Percentiles rank a stretch among this genome's conserved stretches.
These are phyloP conservation scores for Globisporangium yorkense DNA, from an alignment of 352 stramenopile species.

Conservation along the genomic window DNA sequence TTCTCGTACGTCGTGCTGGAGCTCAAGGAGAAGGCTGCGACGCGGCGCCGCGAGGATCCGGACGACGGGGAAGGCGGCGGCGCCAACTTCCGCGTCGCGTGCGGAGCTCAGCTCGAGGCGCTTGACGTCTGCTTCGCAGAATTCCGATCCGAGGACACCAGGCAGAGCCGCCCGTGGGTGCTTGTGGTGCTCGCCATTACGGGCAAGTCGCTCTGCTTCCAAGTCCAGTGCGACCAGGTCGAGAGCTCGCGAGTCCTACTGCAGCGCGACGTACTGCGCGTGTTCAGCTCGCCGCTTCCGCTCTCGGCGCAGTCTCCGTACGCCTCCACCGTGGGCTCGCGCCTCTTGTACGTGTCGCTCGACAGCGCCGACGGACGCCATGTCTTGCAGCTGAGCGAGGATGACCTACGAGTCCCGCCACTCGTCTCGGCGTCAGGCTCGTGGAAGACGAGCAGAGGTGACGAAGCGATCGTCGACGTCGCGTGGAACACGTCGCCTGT, in stretches of 20 bases:
- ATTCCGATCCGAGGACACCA: slow-evolving; percentile 5
- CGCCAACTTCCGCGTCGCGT: slow-evolving; percentile 14
- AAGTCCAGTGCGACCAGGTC: slow-evolving; percentile 31
- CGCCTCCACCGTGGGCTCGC: slow-evolving; percentile 22
- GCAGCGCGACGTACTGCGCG: slow-evolving; percentile 27
- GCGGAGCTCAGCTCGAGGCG: slow-evolving; percentile 38
- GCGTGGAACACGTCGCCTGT: slow-evolving; percentile 34
- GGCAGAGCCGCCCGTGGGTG: slow-evolving; percentile 20
- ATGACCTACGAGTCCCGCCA: slow-evolving; percentile 35
- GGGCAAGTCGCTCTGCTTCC: slow-evolving; percentile 44
- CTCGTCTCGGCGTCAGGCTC: neutral
- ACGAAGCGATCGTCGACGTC: slow-evolving; percentile 46
- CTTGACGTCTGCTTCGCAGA: slow-evolving; percentile 50
- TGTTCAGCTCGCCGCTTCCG: slow-evolving; percentile 52
- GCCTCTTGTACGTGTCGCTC: slow-evolving; percentile 36
- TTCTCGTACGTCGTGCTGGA: slow-evolving; percentile 52
- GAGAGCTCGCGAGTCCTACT: slow-evolving; percentile 33
- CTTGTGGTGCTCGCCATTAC: slow-evolving; percentile 46
- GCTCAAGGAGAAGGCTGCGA: slow-evolving; percentile 15
- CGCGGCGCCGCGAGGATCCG: neutral
- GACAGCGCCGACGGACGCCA: slow-evolving; percentile 8
- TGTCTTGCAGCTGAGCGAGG: slow-evolving; percentile 41
- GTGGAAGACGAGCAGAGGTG: slow-evolving; percentile 21
- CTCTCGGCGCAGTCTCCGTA: slow-evolving; percentile 26
- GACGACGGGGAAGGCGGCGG: slow-evolving; percentile 12